Conservation (phyloP, 2,329 filamentous ascomycete genomes). For the Septoria petroselini region DNA sequence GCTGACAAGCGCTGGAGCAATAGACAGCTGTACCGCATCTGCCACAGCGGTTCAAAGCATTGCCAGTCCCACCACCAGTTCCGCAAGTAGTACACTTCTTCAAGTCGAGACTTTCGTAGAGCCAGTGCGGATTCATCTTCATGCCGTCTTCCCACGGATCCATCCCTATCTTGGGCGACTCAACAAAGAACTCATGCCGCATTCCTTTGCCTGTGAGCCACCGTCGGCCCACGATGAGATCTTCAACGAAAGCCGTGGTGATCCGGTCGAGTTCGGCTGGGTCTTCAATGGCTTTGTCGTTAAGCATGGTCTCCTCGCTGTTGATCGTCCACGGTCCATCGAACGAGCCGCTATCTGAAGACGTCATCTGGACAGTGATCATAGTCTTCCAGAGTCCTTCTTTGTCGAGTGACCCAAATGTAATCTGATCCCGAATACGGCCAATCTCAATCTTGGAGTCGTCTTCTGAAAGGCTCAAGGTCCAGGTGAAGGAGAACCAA, state of each 20-base stretch:
- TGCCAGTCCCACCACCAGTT: neutral
- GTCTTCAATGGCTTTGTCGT: constrained; percentile 28
- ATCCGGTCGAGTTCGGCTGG: constrained; percentile 15
- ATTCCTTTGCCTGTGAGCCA: constrained; percentile 23
- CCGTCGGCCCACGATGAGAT: constrained; percentile 16
- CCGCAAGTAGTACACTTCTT: constrained; percentile 19
- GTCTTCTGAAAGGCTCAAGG: constrained; percentile 12
- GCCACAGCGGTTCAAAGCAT: constrained; percentile 19
- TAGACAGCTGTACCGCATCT: constrained; percentile 30
- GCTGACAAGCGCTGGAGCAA: constrained; percentile 23
- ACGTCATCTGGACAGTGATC: constrained; percentile 18
- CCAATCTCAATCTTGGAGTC: constrained; percentile 25
- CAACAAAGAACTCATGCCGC: constrained; percentile 24
- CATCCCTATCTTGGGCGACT: constrained; percentile 19
- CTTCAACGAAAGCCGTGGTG: constrained; percentile 9
- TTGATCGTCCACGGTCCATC: constrained; percentile 20
- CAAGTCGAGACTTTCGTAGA: constrained; percentile 21
- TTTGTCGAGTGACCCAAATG: constrained; percentile 21
- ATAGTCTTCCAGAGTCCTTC: constrained; percentile 24
- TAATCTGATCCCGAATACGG: constrained; percentile 24
- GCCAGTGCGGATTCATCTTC: constrained; percentile 26
- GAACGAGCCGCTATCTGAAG: neutral
- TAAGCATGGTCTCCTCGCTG: constrained; percentile 25
- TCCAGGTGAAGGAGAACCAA: constrained; percentile 29
- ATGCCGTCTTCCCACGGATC: constrained; percentile 27